Base-by-base conservation (phyloP, 805 yeast genomes). In the Metschnikowia arizonensis region DNA sequence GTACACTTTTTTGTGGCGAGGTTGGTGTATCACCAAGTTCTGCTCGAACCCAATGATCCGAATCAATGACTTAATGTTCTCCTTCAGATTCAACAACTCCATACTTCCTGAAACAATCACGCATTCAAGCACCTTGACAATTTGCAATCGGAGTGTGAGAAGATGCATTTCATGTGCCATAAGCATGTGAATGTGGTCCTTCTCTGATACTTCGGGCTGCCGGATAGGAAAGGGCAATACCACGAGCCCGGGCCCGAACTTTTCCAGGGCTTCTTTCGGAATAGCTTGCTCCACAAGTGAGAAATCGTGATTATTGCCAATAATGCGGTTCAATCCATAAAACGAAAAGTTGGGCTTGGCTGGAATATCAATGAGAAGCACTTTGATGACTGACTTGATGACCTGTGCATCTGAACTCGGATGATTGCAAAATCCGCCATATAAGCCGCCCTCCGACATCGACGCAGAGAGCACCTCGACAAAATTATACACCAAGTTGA, bases 391-490 rank as follows among this genome's bases (percentile, higher is more conserved):
- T 3, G 70, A 57, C 25, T 57, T 59, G 12, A 72, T 50, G 12
- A 45, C 34, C 42, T 42, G 47, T 18, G 12, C 33, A 18, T 39
- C 35, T 7, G 42, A 23, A 12, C 32, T 28, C 11, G 35, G 29
- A 4, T 29, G 28, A 36, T 45, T 48, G 34, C 45, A 39, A 15
- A 48, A 48, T 6, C 28, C 33, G 14, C 23, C 28, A 31, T 39
- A 23, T 7, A 30, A 12, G 6, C 21, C 42, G 35, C 57, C 40
- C 7, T 44, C 41, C 2, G 63, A 52, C 17, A 77, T 61, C 9
- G 81, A 66, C 33, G 71, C 64, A 12, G 69, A 71, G 39, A 82
- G 57, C 19, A 82, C 75, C 47, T 77, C 83, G n/a, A 82, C 71
- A 11, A 72, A 56, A 54, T 76, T 79, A 52, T 65, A 72, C 5